Evolutionary conservation across 305 asterid species (phyloP).

Genomic region (Vinca major): DNA sequence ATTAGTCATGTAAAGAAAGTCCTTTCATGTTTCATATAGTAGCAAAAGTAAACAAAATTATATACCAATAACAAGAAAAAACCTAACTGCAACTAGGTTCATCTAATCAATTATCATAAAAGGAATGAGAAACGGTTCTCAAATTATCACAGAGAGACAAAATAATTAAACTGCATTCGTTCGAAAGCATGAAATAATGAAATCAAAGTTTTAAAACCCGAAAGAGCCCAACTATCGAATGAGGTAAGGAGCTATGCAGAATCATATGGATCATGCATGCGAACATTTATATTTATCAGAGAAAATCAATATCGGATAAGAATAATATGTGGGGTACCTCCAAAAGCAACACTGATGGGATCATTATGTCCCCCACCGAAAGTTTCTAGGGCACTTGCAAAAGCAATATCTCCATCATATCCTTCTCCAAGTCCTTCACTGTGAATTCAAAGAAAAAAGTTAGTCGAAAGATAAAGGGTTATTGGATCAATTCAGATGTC

Average conservation of each 20-base stretch:
- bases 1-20: neutral
- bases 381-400: conserved; percentile 85
- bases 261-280: neutral
- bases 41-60: neutral
- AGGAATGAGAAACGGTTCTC: neutral
- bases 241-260: neutral
- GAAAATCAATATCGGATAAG: neutral
- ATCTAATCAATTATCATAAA: neutral
- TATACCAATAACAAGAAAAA: neutral
- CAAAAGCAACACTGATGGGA: conserved; percentile 97
- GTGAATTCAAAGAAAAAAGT: conserved; percentile 18
- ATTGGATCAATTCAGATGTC: neutral
- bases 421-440: conserved; percentile 99
- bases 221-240: neutral
- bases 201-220: neutral
- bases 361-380: conserved; percentile 99
- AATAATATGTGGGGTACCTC: conserved; percentile 39
- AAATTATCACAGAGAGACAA: neutral
- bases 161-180: neutral
- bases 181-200: neutral
- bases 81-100: neutral
- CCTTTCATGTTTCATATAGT: neutral
- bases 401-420: conserved; percentile 96
- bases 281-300: neutral
- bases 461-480: neutral